Base-by-base conservation (phyloP, 2,329 filamentous ascomycete genomes). In the Colletotrichum truncatum region DNA sequence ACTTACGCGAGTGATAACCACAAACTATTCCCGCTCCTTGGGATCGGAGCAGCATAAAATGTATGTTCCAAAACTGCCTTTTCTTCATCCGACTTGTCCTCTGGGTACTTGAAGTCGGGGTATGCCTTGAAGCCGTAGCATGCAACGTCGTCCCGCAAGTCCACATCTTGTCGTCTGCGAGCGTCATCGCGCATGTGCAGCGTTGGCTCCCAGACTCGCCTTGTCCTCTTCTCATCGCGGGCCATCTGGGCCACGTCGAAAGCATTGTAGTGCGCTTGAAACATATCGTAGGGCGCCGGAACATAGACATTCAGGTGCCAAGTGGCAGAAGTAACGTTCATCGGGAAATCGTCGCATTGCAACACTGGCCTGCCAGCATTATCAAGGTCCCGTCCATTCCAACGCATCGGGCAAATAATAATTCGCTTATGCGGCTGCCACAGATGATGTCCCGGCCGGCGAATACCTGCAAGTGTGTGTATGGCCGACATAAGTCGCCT, bases 1-100 rank as follows among this genome's bases (percentile, higher is more conserved):
- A 53, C 61, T 64, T 60, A 61, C 61, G 55, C 30, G 3, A 64
- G 30, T 18, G 55, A 45, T 18, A 60, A 46, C 61, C 61, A 64
- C 9, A 64, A 18, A 28, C 61, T 64, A 28, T 61, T 11, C 39
- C 61, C 46, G 25, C 46, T 45, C 9, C 18, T 51, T 4, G 61
- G 61, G 3, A 49, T 38, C 5, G 61, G 48, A 1, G 11, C 32
- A 3, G 61, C 48, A 23, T 32, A 61, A 25, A 61, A 64, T 6
- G n/a, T 34, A n/a, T 53, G 10, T 1, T 11, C 6, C 4, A 64
- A 25, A n/a, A 23, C 6, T 2, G 3, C 6, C 21, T 28, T 23
- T 25, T 48, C 16, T 0, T 1, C 14, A 6, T 4, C 48, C 5
- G 16, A 2, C 25, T 53, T 53, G n/a, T 54, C 32, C 16, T 41